Base-by-base conservation (phyloP, 1,139 yeast genomes). In the Geotrichum klebahnii region DNA sequence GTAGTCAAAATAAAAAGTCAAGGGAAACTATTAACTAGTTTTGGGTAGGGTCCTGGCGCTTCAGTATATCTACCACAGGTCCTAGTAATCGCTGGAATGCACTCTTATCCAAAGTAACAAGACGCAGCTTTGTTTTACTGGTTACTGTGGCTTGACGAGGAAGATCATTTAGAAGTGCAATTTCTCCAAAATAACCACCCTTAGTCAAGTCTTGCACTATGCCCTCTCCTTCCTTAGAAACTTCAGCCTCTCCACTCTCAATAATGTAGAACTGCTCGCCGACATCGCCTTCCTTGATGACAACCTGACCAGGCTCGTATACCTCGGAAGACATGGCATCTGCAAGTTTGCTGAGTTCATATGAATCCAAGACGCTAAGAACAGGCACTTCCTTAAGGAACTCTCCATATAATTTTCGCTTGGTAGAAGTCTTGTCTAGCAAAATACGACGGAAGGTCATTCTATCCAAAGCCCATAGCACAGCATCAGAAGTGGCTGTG, bases 161-260 rank as follows among this genome's bases (percentile, higher is more conserved):
- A 55, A 83, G 74, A 63, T 92, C 96, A 61, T 90, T 86, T 60
- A 92, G 75, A 59, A 92, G 75, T 2, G 98, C 97, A 57, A 92
- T 81, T 71, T 92, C 98, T 58, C 98, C 98, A 68, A 92, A 92
- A 69, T 92, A 92, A 64, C 86, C 96, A 57, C 97, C 97, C 63
- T 85, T 83, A 44, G 77, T 69, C 56, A 87, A 74, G 20, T 73
- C 73, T 33, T 77, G 78, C 38, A 90, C 77, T 40, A 76, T 73
- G 22, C 92, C 90, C 49, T 79, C 77, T 39, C 72, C 76, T 48
- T 75, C 71, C 59, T 77, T 80, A 43, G 77, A 67, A 35, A 92
- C 95, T 57, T 81, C 79, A 53, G 96, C 96, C 53, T 76, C 77
- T 55, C 98, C 98, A 60, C 81, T 76, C 69, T 89, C 97, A 55